phyloP scores from a whole-genome alignment of 345 rosid genomes.

The Citrus maxima region DNA sequence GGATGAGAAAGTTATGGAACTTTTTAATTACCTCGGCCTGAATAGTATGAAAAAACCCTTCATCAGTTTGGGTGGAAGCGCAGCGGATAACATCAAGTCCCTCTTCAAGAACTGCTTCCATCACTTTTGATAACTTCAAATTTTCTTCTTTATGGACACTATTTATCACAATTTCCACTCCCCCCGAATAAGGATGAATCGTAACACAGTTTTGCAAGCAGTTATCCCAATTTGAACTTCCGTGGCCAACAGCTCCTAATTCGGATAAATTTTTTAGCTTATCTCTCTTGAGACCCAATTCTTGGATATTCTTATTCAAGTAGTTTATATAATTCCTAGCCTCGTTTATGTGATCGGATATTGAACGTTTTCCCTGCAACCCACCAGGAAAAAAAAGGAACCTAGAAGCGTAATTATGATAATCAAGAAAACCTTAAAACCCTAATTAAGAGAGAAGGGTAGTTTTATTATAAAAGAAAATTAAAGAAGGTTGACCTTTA shows the following conservation, averaged over 20 bases:
- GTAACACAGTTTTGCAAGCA: slow-evolving; percentile 2
- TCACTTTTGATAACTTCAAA: slow-evolving; percentile 25
- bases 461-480: not conserved
- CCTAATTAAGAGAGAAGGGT: not conserved
- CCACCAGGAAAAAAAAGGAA: slow-evolving; percentile 9
- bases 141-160: slow-evolving; percentile 17
- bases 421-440: not conserved
- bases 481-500: slow-evolving; percentile 30
- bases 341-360: slow-evolving; percentile 38
- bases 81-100: slow-evolving; percentile 31
- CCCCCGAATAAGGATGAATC: slow-evolving; percentile 19
- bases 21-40: slow-evolving; percentile 31
- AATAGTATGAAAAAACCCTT: slow-evolving; percentile 14
- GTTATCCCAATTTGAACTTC: not conserved
- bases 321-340: slow-evolving; percentile 41
- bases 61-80: slow-evolving; percentile 19
- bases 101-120: slow-evolving; percentile 24
- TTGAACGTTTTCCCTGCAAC: slow-evolving; percentile 54
- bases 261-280: slow-evolving; percentile 16
- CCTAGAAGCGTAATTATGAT: slow-evolving; percentile 5
- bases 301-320: slow-evolving; percentile 26
- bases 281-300: slow-evolving; percentile 34
- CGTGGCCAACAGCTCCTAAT: not conserved
- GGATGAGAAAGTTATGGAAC: not conserved
- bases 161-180: slow-evolving; percentile 28